Conservation (phyloP, 805 yeast genomes). For the Kluyveromyces aestuarii region DNA sequence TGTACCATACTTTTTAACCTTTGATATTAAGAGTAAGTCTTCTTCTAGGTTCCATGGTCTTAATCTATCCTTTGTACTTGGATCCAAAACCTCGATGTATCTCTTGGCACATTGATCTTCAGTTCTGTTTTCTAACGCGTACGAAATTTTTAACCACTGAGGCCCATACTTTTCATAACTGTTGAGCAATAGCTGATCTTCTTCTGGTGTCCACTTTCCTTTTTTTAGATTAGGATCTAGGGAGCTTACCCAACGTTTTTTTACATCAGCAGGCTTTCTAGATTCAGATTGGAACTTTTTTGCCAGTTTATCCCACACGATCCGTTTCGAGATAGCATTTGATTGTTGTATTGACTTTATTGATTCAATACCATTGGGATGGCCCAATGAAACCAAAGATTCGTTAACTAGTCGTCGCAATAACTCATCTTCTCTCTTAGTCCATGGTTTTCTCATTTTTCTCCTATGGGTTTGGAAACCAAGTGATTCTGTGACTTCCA, state of each 20-base stretch:
- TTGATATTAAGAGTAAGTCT: slow-evolving; percentile 57
- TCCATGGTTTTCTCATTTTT: slow-evolving; percentile 61
- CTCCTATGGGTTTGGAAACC: slow-evolving; percentile 69
- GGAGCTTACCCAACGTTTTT: slow-evolving; percentile 82
- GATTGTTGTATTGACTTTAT: slow-evolving; percentile 23
- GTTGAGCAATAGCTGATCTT: slow-evolving; percentile 55
- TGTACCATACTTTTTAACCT: slow-evolving; percentile 68
- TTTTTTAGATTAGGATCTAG: slow-evolving; percentile 73
- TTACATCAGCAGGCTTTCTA: slow-evolving; percentile 72
- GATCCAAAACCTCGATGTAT: slow-evolving; percentile 81
- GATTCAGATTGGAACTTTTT: slow-evolving; percentile 35
- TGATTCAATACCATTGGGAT: slow-evolving; percentile 28
- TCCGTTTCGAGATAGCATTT: slow-evolving; percentile 22
- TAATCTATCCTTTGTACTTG: slow-evolving; percentile 64
- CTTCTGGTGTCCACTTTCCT: slow-evolving; percentile 81
- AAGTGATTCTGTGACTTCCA: slow-evolving; percentile 54
- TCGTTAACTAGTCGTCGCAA: slow-evolving; percentile 37
- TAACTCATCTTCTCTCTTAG: slow-evolving; percentile 58
- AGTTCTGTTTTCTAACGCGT: slow-evolving; percentile 71
- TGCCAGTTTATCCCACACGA: slow-evolving; percentile 59
- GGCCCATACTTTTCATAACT: slow-evolving; percentile 68
- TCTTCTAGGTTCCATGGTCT: slow-evolving; percentile 75
- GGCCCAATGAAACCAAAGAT: slow-evolving; percentile 27
- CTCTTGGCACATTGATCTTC: slow-evolving; percentile 94
- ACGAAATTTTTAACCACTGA: slow-evolving; percentile 77